Base-by-base conservation (phyloP, 768 basidiomycete species). In the Artomyces pyxidatus region DNA sequence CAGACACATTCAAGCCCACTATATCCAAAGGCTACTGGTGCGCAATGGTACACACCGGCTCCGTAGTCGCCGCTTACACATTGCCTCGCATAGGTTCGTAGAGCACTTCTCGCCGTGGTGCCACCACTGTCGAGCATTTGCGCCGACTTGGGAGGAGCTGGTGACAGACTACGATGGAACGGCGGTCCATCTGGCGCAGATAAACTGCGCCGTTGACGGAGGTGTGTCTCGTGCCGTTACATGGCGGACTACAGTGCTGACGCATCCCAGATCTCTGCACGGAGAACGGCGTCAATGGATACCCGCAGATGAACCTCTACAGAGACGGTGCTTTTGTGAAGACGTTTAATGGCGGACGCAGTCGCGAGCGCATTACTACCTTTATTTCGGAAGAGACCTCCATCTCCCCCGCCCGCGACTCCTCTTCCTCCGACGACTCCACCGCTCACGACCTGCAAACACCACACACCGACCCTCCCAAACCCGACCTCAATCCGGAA, bases 31-130 rank as follows among this genome's bases (percentile, higher is more conserved):
- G 85, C n/a, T 67, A 80, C 4, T 88, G 83, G 84, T 76, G 40
- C 6, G 70, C 58, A n/a, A 47, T n/a, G 9, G 14, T 12, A 32
- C n/a, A 30, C 17, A 47, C 37, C 11, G 23, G 23, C 21, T n/a
- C 30, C 16, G 1, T 26, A 19, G 12, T 22, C 26, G 29, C 42
- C 17, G 17, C 21, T n/a, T 27, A 50, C 23, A 45, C 25, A 27
- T 17, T 9, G 29, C 35, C 37, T 21, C 10, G 26, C 16, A 25
- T 53, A 74, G 81, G 81, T 81, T 94, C 50, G 70, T 95, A 42
- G 91, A 95, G 58, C 85, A 88, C 64, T 96, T 80, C 62, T 92
- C 88, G 1, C 93, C 93, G 0, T 84, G 82, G 59, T 96, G 93
- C 58, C 61, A 65, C 4, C 92, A 95, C 61, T 96, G 92, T 65